A percentile compares a stretch with the other conserved stretches of the same genome.
These are phyloP conservation scores for Blastocrithidia nonstop DNA, from an alignment of 208 protist species.

Conservation along the genomic window DNA sequence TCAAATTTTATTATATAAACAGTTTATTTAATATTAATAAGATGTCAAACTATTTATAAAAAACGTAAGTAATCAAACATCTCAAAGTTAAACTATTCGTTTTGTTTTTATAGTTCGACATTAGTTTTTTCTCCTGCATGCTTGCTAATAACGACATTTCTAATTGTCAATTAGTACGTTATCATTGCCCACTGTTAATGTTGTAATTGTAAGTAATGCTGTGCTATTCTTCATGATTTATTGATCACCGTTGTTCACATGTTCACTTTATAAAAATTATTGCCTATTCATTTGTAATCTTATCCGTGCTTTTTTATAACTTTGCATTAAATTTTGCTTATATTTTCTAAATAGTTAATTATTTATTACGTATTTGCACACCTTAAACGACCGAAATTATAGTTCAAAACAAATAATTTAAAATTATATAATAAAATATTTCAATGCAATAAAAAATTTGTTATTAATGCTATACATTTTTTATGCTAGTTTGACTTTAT, in stretches of 20 bases:
- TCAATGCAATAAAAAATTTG: not conserved
- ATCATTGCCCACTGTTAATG: conserved; percentile 2
- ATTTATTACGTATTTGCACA: no score
- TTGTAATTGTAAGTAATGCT: conserved; percentile 3
- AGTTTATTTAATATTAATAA: no score
- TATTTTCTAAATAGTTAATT: no score
- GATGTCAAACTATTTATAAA: no score
- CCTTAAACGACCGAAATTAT: not conserved
- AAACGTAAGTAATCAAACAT: no score
- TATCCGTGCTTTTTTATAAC: no score
- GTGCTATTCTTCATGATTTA: conserved; percentile 4
- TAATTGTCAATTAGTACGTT: not conserved
- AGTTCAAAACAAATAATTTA: not conserved
- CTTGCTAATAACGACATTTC: no score
- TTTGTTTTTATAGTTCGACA: no score
- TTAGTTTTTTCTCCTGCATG: conserved; percentile 1
- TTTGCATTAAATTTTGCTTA: no score
- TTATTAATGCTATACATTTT: not conserved
- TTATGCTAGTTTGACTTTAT: no score
- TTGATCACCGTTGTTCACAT: not conserved
- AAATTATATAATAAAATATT: not conserved
- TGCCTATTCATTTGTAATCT: no score
- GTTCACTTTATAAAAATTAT: not conserved
- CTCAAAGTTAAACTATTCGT: no score
- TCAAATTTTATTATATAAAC: not conserved